Base-by-base conservation (phyloP, 768 basidiomycete genomes). In the Xerocomellus dryophilus region DNA sequence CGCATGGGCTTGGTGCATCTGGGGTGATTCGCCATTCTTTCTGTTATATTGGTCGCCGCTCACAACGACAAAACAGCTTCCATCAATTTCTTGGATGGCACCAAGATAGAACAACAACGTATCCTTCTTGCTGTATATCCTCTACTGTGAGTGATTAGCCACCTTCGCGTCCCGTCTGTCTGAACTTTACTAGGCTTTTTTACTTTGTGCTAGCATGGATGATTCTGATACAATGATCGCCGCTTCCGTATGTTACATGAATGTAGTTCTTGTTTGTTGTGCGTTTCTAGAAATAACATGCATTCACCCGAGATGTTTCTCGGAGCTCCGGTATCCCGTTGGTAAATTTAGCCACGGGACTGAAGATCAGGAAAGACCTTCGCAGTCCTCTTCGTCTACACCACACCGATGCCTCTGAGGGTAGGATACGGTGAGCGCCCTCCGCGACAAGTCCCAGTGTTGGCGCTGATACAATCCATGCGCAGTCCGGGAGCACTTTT, bases 121-220 rank as follows among this genome's bases (percentile, higher is more conserved):
- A 90, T 93, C 53, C 70, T 97, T 48, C 83, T 98, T 32, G 95
- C 95, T 20, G 94, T 98, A 65, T 98, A 97, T 73, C 96, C 96
- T n/a, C 77, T 97, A 38, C 74, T 94, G 91, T 92, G 59, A 74
- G 90, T 77, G 21, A 40, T 32, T 36, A 41, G 25, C 9, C 41
- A 34, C 27, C 50, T 39, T 46, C 55, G 27, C 35, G 34, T 14
- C 34, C 12, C 17, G 5, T 31, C 29, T 35, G 36, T n/a, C 36
- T 48, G 50, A 64, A 34, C 48, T 36, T 21, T 39, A 41, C 1
- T 60, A 92, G 91, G 41, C 75, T 97, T 31, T 96, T 97, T 71
- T 97, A 95, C 68, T 95, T 95, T 72, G 85, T 96, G 61, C 74
- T 97, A 38, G 91, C 93, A 4, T 96, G 93, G 93, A 96, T 96